phyloP scores from a whole-genome alignment of 1,284 basidiomycete genomes.

The Ceraceosorus guamensis region DNA sequence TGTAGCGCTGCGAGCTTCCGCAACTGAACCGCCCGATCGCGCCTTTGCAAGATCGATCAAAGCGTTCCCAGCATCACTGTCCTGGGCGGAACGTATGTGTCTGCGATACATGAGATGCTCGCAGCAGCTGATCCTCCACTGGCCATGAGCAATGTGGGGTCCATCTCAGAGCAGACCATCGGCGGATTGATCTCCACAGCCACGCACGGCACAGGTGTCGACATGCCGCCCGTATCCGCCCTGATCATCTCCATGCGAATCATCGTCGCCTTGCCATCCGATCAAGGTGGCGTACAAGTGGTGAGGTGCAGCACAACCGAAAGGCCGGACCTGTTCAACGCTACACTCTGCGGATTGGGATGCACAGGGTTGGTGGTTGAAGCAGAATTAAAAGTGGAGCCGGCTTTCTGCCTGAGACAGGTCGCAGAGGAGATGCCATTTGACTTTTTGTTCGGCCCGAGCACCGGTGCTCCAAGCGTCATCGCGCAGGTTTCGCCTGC shows the following conservation, averaged over 20 bases:
- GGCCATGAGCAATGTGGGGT: conserved; percentile 86
- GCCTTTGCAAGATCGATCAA: conserved; percentile 11
- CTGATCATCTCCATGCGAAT: conserved; percentile 70
- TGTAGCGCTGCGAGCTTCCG: not conserved
- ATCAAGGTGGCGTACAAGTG: conserved; percentile 62
- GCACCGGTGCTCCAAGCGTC: conserved; percentile 20
- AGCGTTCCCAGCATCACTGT: conserved; percentile 21
- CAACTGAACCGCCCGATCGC: not conserved
- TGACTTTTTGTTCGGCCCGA: conserved; percentile 56
- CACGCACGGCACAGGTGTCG: conserved; percentile 82
- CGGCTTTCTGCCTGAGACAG: conserved; percentile 75
- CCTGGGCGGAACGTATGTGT: conserved; percentile 47
- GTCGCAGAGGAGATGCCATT: conserved; percentile 63
- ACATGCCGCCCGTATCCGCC: conserved; percentile 73
- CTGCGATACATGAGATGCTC: conserved; percentile 52
- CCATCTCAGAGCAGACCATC: conserved; percentile 92
- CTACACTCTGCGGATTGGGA: conserved; percentile 90
- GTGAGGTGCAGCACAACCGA: conserved; percentile 64
- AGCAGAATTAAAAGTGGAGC: conserved; percentile 71
- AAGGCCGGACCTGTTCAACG: conserved; percentile 72
- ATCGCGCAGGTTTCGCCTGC: not conserved
- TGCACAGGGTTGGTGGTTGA: conserved; percentile 79
- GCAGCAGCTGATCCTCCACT: conserved; percentile 58
- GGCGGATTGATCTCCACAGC: conserved; percentile 91
- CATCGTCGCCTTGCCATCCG: conserved; percentile 49